Evolutionary conservation across 1,284 basidiomycete genomes (phyloP), one percentile per base, ranked within the genome.

Genomic region (Papiliotrema flavescens): DNA sequence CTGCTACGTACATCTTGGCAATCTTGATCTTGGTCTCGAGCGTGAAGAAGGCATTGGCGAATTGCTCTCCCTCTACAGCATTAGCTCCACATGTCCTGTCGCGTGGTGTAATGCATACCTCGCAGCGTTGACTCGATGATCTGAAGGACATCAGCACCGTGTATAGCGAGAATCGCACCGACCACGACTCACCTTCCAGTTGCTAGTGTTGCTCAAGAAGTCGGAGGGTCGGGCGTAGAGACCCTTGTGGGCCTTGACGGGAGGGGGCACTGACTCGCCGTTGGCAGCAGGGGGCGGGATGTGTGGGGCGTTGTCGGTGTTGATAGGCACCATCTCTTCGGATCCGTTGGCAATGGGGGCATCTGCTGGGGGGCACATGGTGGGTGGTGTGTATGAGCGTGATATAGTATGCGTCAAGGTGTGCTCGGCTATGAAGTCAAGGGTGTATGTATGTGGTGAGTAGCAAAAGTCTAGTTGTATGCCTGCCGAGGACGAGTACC

Each of bases 21-120:
- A 99, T 99, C 75, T 94, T 93, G 77, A 98, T 97, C 85, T 99
- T 99, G 80, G 94, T 98, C 83, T 96, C 94, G 75, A 92, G 94
- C 77, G 96, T 94, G 77, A 97, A 98, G 83, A 97, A 99, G 53
- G 96, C 95, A 72, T 98, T 98, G 62, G 96, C 95, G 70, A 99
- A 99, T 78, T 99, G 92, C 79, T 98, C 90, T 67, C 95, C 93
- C 89, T 98, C 93, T 94, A 71, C 47, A 34, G 35, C 1, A 46
- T 49, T 6, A 52, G 43, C 28, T 28, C 2, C 3, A 20, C 43
- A 34, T 14, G 23, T 28, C 11, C 34, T 32, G 11, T 36, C 44
- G 23, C 14, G 32, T 24, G 32, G 14, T 43, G 52, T 53, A 64
- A 54, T 74, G 28, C 81, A 58, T 55, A 90, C 91, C 91, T 83